Evolutionary conservation across 441 rosid species (phyloP), one percentile per base, ranked within the genome.

Genomic region (Erodium moschatum): DNA sequence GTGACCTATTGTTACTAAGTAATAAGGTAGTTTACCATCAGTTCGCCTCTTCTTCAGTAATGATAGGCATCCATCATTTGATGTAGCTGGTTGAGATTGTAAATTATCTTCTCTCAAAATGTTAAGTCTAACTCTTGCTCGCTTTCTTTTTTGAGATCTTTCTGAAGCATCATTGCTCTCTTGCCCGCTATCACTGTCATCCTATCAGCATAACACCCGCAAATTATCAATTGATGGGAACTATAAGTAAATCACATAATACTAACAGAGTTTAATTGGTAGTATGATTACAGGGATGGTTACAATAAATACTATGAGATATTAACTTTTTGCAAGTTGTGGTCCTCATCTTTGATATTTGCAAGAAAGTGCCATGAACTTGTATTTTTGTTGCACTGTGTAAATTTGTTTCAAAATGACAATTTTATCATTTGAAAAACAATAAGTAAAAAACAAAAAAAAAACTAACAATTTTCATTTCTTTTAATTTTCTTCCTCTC

Each of bases 51-150:
- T 82, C 83, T 84, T 92, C 84, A 96, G 77, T 68, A 86, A 69
- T 50, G 97, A 78, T 50, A 91, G 78, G 74, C 92, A 96, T 71
- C 92, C 96, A 80, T 84, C 88, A 70, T 67, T 75, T 42, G 89
- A 73, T 65, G 85, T 75, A 72, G 68, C 44, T 64, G 85, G 74
- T 65, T 69, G 78, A 67, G 86, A 73, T 73, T 66, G 78, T 61
- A 69, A 62, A 74, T 13, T 77, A 56, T 80, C 90, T 74, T 83
- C 97, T 73, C 68, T 83, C 68, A 83, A 72, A 68, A 78, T 73
- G 68, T 74, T 66, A 46, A 48, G 77, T 65, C 69, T 73, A 76
- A 68, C 68, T 80, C 84, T 87, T 42, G 71, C 78, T 72, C 80
- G 86, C 84, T 85, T 92, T 77, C 78, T 84, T 75, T 89, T 96